A percentile compares a stretch with the other conserved stretches of the same genome.
phyloP scores from a whole-genome alignment of 192 early-diverging fungal genomes.

The Coemansia sp. region DNA sequence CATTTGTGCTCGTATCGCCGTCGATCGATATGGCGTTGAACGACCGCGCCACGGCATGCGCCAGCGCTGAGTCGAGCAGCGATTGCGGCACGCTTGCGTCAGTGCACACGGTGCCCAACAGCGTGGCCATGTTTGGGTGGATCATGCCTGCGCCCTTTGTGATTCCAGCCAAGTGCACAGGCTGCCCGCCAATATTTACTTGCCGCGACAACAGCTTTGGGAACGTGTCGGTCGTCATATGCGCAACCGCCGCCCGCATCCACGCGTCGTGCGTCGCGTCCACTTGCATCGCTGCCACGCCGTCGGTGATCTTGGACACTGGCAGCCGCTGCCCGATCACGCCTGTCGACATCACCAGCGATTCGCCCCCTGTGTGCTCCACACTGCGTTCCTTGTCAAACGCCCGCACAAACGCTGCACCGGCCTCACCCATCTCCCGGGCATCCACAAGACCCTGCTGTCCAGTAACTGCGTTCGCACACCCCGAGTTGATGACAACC shows the following conservation, averaged over 20 bases:
- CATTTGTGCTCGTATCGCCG: constrained; percentile 97
- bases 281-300: constrained; percentile 54
- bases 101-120: constrained; percentile 84
- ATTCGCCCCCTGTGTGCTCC: not conserved
- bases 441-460: constrained; percentile 79
- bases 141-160: constrained; percentile 98
- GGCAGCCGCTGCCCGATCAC: constrained; percentile 92
- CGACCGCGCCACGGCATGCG: constrained; percentile 80
- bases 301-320: constrained; percentile 77
- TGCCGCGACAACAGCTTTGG: constrained; percentile 79
- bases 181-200: constrained; percentile 31
- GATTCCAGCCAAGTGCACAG: constrained; percentile 83
- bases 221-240: constrained; percentile 99
- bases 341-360: constrained; percentile 93
- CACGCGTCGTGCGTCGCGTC: constrained; percentile 66
- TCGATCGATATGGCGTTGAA: constrained; percentile 96
- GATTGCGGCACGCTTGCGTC: constrained; percentile 67
- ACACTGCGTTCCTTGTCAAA: constrained; percentile 5
- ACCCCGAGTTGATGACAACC: constrained; percentile 84
- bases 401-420: constrained; percentile 57
- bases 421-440: constrained; percentile 60
- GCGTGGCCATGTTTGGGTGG: constrained; percentile 97
- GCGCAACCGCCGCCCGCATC: constrained; percentile 78
- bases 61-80: constrained; percentile 71
- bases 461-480: constrained; percentile 96